Base-by-base conservation (phyloP, 2,329 filamentous ascomycete genomes). In the Cladosporium cucumerinum region DNA sequence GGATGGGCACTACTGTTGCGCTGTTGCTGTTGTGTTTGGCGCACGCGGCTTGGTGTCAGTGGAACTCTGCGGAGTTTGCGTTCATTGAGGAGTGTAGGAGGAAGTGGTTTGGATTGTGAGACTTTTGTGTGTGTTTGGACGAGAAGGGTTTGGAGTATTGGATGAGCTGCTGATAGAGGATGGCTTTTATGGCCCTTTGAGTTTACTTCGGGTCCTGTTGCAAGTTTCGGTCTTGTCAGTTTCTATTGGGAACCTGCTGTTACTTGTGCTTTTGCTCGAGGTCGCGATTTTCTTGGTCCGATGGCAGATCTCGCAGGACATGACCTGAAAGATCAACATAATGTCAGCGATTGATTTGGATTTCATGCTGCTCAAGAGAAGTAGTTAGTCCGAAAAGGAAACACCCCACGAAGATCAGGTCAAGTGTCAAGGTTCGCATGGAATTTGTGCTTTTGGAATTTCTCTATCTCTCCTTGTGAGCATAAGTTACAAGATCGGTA, bases 401-500 rank as follows among this genome's bases (percentile, higher is more conserved):
- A 34, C 14, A 4, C 4, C 5, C 3, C 11, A 34, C 32, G 32
- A 14, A 34, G 32, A 14, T 34, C 32, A 16, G 32, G 2, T 12
- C 14, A 11, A 34, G 12, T 34, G 3, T 34, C 8, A 46, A 21
- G 39, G 3, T 21, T 46, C 18, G 49, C 30, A 30, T 23, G 18
- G 21, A 28, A 54, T 18, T 5, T 54, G 51, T 30, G 30, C 51
- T 54, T 54, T 54, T 54, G 18, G n/a, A 54, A 54, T 54, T 51
- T 51, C 30, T 54, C 51, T 54, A 54, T 54, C 51, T 54, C 51
- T 54, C 51, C 28, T 21, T 28, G 51, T 54, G 51, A 54, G 51
- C 51, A 54, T 54, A 54, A 54, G 51, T 54, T 54, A 54, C 51
- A 54, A 46, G 28, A 54, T 54, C 51, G n/a, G 26, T 54, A 54